phyloP scores from a whole-genome alignment of 2,329 filamentous ascomycete genomes.

The Harringtonia lauricola region DNA sequence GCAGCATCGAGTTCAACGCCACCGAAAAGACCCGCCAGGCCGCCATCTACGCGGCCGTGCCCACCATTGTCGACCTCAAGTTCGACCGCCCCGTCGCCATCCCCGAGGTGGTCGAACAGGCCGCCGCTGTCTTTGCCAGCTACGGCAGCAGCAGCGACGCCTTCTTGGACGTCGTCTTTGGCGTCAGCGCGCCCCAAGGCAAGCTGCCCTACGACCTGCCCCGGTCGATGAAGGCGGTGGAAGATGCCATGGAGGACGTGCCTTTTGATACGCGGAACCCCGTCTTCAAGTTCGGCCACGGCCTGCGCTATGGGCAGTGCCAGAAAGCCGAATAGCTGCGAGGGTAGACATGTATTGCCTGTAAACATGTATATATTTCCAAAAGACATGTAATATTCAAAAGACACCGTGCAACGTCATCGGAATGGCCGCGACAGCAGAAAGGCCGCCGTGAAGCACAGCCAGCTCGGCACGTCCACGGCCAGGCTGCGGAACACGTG shows the following conservation, averaged over 20 bases:
- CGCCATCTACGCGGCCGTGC: conserved; percentile 26
- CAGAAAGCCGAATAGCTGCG: conserved; percentile 27
- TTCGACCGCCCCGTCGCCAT: conserved; percentile 31
- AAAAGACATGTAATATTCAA: not conserved
- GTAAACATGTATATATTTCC: too few relatives aligned
- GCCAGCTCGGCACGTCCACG: conserved; percentile 2
- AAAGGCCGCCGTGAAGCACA: conserved; percentile 5
- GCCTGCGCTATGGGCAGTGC: conserved; percentile 13
- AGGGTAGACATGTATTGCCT: too few relatives aligned
- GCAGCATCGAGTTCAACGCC: conserved; percentile 13
- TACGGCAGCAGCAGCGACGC: conserved; percentile 17
- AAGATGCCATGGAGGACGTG: conserved; percentile 18
- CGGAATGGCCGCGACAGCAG: not conserved
- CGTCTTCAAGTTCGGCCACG: conserved; percentile 20
- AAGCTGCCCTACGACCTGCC: conserved; percentile 20
- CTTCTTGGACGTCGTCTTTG: conserved; percentile 31
- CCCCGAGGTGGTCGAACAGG: conserved; percentile 15
- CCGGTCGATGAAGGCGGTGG: conserved; percentile 29
- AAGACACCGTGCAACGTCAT: too few relatives aligned
- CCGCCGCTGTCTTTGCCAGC: conserved; percentile 8
- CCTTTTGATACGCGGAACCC: conserved; percentile 18
- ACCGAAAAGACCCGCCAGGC: conserved; percentile 1
- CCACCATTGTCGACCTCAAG: conserved; percentile 29
- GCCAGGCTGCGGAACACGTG: conserved; percentile 1
- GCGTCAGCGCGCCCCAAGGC: conserved; percentile 17